Evolutionary conservation across 2,329 filamentous ascomycete genomes (phyloP).

Genomic region (Neophaeococcomyces mojaviensis): DNA sequence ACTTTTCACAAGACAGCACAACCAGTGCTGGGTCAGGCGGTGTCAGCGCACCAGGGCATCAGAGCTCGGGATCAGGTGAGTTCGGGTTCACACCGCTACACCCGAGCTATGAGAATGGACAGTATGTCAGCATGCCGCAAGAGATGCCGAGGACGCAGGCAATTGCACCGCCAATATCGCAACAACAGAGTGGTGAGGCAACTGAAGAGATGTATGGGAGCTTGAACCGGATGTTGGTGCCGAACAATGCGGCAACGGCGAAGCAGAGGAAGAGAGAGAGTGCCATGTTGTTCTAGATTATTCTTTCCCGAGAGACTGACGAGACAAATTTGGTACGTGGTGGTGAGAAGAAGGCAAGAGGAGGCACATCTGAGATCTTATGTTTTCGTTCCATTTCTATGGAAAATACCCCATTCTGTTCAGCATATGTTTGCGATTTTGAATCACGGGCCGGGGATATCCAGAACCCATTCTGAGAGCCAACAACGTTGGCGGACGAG

Average conservation of each 20-base stretch:
- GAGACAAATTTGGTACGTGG: too few species aligned
- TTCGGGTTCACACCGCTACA: constrained; percentile 36
- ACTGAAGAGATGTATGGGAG: constrained; percentile 26
- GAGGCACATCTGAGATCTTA: too few species aligned
- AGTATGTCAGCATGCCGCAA: constrained; percentile 26
- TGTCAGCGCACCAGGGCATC: constrained; percentile 23
- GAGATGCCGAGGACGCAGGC: constrained; percentile 14
- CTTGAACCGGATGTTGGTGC: constrained; percentile 35
- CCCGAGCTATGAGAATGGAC: constrained; percentile 21
- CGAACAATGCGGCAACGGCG: constrained; percentile 30
- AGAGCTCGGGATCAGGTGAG: constrained; percentile 42
- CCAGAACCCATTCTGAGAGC: too few species aligned
- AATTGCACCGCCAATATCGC: constrained; percentile 15
- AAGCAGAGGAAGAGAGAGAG: constrained; percentile 44
- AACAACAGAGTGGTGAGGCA: constrained; percentile 17
- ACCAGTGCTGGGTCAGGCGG: constrained; percentile 22
- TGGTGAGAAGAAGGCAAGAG: too few species aligned
- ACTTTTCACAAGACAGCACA: constrained; percentile 33
- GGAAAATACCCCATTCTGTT: too few species aligned
- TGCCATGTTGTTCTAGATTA: constrained; percentile 29
- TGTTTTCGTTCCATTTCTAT: too few species aligned
- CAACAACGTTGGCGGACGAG: too few species aligned
- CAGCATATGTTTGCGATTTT: too few species aligned
- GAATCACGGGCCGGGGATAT: too few species aligned
- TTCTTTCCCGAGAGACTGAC: too few species aligned